Evolutionary conservation across 352 stramenopile species (phyloP), one percentile per base, ranked within the genome.

Genomic region (Globisporangium okanoganense): DNA sequence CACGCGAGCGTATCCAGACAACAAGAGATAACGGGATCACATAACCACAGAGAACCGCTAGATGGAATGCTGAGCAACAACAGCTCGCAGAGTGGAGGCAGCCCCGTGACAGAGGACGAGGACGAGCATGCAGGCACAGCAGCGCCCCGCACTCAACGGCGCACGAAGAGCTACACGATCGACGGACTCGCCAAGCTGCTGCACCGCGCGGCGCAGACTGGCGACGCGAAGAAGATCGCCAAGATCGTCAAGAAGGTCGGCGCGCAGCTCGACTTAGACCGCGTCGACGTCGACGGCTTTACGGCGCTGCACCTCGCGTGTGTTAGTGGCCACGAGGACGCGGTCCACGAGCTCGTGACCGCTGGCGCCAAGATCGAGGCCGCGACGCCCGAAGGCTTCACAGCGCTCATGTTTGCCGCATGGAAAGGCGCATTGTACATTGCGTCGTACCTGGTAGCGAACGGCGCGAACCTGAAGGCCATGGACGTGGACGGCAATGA

Each of bases 221-320:
- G 75, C 58, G 71, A 85, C 47, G 73, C 65, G 31, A 78, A 78
- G 60, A 70, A 75, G 58, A 78, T 85, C 54, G 57, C 69, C 49
- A 80, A 79, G 60, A 70, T 85, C 48, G 38, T 80, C 3, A 67
- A 80, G 66, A 64, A 43, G 67, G 62, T 58, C 56, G 67, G 58
- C 58, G 66, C n/a, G 48, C 22, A 70, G 56, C 41, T 67, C 47
- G 20, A 65, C 48, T 8, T 62, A 51, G 69, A 85, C 58, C 58
- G 53, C 50, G 62, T 73, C 40, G 75, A 85, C 40, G 66, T 78
- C 50, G 75, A 88, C 29, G 78, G 78, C 20, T 84, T 88, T 50
- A 85, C 78, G n/a, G 75, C 78, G 48, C 62, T 88, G 22, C 78
- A 88, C 48, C 62, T 88, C 24, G 78, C 78, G 5, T 85, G 74